Percentiles rank a stretch among this genome's conserved stretches.
Evolutionary conservation across 176 grass and related monocot species (phyloP).

Genomic region (Elymus sibiricus): DNA sequence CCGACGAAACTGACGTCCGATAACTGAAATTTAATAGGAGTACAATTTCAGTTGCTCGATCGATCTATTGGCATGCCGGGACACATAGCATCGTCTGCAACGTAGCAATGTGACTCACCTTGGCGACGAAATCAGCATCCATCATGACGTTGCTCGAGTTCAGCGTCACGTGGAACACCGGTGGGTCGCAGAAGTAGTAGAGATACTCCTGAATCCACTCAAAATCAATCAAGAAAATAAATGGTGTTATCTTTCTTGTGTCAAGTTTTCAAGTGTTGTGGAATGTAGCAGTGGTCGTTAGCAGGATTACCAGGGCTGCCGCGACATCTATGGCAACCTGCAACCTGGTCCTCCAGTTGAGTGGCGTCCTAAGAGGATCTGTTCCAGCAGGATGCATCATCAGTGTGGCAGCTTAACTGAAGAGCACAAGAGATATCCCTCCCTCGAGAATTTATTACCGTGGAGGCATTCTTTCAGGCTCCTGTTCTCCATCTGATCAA

Average conservation of each 20-base stretch:
- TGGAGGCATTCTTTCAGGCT: constrained; percentile 83
- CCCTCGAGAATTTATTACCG: constrained; percentile 41
- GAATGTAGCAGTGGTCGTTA: not conserved
- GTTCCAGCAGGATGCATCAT: not conserved
- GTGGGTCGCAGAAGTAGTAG: constrained; percentile 86
- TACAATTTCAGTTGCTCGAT: not conserved
- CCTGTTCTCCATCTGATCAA: constrained; percentile 85
- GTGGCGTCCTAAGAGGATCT: constrained; percentile 88
- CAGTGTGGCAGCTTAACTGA: not conserved
- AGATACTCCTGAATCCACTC: constrained; percentile 78
- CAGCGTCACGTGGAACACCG: constrained; percentile 67
- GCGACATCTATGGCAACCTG: constrained; percentile 87
- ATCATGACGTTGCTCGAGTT: constrained; percentile 69
- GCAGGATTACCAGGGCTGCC: constrained; percentile 71
- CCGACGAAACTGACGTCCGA: constrained; percentile 52
- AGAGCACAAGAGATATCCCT: not conserved
- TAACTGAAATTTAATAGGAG: constrained; percentile 36
- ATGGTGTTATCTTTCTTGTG: not conserved
- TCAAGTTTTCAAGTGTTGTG: not conserved
- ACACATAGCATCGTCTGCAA: not conserved
- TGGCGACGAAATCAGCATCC: constrained; percentile 64
- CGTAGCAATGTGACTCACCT: constrained; percentile 36
- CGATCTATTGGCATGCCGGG: too few species aligned
- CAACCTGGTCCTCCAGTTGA: constrained; percentile 83
- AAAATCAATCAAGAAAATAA: constrained; percentile 21